Evolutionary conservation across 441 rosid genomes (phyloP).

Genomic region (Brassica balearica): DNA sequence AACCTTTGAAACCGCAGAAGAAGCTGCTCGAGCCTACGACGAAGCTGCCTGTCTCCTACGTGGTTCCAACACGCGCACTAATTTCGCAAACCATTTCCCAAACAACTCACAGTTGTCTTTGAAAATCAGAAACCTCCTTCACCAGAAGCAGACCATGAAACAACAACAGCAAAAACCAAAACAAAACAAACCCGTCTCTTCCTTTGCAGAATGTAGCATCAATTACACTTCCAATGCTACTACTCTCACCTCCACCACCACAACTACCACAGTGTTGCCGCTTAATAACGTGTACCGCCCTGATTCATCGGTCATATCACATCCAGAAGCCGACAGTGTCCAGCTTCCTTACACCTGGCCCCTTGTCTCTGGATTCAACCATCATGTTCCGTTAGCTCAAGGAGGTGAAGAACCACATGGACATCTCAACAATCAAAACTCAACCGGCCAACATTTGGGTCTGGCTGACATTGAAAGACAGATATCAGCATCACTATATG

Average conservation of each 20-base stretch:
- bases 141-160: slow-evolving; percentile 61
- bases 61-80: slow-evolving; percentile 85
- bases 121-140: slow-evolving; percentile 74
- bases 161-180: slow-evolving; percentile 36
- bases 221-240: slow-evolving; percentile 19
- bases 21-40: slow-evolving; percentile 89
- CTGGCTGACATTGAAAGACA: slow-evolving; percentile 63
- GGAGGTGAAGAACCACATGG: slow-evolving; percentile 31
- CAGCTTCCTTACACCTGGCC: slow-evolving; percentile 59
- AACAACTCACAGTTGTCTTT: slow-evolving; percentile 63
- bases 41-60: slow-evolving; percentile 91
- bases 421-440: slow-evolving; percentile 24
- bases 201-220: slow-evolving; percentile 5
- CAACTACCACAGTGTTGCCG: slow-evolving; percentile 33
- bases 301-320: slow-evolving; percentile 47
- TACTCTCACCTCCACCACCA: slow-evolving; percentile 41
- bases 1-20: slow-evolving; percentile 82
- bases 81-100: slow-evolving; percentile 60
- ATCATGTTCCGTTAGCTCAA: slow-evolving; percentile 43
- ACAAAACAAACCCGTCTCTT: slow-evolving; percentile 30
- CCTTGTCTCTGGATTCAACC: slow-evolving; percentile 48
- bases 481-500: slow-evolving; percentile 69
- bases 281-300: slow-evolving; percentile 59
- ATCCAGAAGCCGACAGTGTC: slow-evolving; percentile 32
- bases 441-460: slow-evolving; percentile 40